Percentiles rank a stretch among this genome's conserved stretches.
Conservation (phyloP, 2,329 filamentous ascomycete species). For the Nemania sp. region DNA sequence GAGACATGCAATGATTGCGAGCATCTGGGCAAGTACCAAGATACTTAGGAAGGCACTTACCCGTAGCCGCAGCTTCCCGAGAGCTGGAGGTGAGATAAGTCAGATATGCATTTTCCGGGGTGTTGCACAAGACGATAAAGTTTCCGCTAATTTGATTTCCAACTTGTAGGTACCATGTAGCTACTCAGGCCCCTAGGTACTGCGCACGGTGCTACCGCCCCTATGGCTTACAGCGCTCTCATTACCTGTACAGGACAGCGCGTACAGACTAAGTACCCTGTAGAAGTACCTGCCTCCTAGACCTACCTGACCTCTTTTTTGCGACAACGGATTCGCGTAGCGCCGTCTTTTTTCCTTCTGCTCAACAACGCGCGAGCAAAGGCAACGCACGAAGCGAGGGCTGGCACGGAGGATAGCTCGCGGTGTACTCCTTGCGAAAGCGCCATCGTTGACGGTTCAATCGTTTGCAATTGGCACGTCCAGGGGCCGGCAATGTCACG, state of each 20-base stretch:
- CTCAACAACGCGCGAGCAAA: conserved; percentile 25
- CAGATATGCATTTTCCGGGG: conserved; percentile 1
- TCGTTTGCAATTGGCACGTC: conserved; percentile 35
- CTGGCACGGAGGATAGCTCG: conserved; percentile 2
- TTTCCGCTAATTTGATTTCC: neutral
- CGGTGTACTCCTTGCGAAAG: conserved; percentile 13
- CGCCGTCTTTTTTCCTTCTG: conserved; percentile 29
- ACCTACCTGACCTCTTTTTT: conserved; percentile 29
- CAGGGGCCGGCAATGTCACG: conserved; percentile 36
- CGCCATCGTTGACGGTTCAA: conserved; percentile 17
- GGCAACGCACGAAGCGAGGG: conserved; percentile 11
- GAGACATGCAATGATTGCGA: no score
- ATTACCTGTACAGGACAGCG: neutral
- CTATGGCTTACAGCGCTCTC: no score
- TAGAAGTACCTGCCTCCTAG: neutral
- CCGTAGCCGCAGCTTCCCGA: no score
- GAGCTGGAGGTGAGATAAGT: neutral
- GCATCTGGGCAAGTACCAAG: no score
- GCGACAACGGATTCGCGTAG: conserved; percentile 34
- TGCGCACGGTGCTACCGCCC: neutral
- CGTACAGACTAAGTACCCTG: neutral
- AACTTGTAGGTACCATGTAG: neutral
- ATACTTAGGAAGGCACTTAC: no score
- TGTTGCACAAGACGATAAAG: neutral
- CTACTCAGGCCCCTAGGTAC: neutral